Conservation (phyloP, 2,329 filamentous ascomycete genomes). For the Pseudogymnoascus sp. region DNA sequence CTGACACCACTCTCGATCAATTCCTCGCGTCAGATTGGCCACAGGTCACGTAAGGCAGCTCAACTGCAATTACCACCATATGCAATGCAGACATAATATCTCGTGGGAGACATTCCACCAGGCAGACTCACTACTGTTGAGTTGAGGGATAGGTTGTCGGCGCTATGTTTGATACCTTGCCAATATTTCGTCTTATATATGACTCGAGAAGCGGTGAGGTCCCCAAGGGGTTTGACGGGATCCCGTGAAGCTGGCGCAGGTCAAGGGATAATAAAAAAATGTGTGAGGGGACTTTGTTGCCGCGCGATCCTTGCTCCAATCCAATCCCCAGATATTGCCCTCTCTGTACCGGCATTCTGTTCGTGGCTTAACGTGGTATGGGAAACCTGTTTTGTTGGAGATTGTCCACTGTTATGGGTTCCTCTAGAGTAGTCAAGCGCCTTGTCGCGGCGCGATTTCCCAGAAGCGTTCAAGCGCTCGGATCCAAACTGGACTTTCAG, state of each 20-base stretch:
- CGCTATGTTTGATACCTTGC: neutral
- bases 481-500: constrained; percentile 5
- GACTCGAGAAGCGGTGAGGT: constrained; percentile 6
- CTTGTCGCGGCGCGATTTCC: neutral
- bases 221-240: neutral
- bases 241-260: neutral
- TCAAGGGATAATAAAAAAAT: neutral
- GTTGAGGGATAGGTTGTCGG: neutral
- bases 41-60: neutral
- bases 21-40: constrained; percentile 1
- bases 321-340: constrained; percentile 6
- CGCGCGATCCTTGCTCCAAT: constrained; percentile 9
- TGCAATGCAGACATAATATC: constrained; percentile 4
- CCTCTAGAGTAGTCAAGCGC: neutral
- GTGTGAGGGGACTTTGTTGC: neutral
- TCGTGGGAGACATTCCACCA: neutral
- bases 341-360: neutral
- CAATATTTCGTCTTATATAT: constrained; percentile 7
- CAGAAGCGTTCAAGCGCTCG: neutral
- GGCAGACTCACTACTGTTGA: neutral
- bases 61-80: constrained; percentile 9
- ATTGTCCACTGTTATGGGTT: neutral
- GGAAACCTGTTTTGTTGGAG: constrained; percentile 1
- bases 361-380: constrained; percentile 1
- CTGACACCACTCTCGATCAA: constrained; percentile 1